Evolutionary conservation across 1,139 yeast species (phyloP), one percentile per base, ranked within the genome.

Genomic region (Debaryomyces singareniensis): DNA sequence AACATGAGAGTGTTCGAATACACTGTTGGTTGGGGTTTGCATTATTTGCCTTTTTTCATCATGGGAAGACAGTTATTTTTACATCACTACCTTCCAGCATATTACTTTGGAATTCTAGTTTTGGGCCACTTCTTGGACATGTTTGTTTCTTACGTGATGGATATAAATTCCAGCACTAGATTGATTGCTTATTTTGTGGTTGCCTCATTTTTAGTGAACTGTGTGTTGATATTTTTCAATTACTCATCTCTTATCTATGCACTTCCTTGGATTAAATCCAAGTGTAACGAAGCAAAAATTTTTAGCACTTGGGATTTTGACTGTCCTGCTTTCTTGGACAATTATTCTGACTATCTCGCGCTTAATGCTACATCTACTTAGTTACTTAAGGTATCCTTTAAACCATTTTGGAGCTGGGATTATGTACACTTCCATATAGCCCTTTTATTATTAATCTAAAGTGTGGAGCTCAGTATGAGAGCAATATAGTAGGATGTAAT

Each of bases 21-120:
- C 54, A 52, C 80, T 31, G 53, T 79, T 11, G 98, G 96, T 22
- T 91, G 95, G 93, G 71, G 71, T 22, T 45, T 85, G 37, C 97
- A 91, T 57, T 84, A 78, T 52, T 61, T 71, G 44, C 98, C 98
- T 38, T 89, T 91, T 35, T 89, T 75, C 66, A 65, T 91, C 38
- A 89, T 89, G 97, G 91, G 82, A 16, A 80, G 97, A 58, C 97
- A 87, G 61, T 63, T 91, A 57, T 89, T 89, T 65, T 66, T 91
- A 47, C 96, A 89, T 54, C 97, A 89, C 56, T 89, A 91, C 55
- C 65, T 91, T 43, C 96, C 95, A 33, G 82, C 96, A 3, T 75
- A 84, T 30, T 91, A 87, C 61, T 89, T 91, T 57, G 94, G 91
- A 27, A 69, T 89, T 33, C 68, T 91, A 42, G 87, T 89, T 1